These are phyloP conservation scores for Chalciporus sphaerocephalus DNA, from an alignment of 768 basidiomycete genomes.

Conservation along the genomic window DNA sequence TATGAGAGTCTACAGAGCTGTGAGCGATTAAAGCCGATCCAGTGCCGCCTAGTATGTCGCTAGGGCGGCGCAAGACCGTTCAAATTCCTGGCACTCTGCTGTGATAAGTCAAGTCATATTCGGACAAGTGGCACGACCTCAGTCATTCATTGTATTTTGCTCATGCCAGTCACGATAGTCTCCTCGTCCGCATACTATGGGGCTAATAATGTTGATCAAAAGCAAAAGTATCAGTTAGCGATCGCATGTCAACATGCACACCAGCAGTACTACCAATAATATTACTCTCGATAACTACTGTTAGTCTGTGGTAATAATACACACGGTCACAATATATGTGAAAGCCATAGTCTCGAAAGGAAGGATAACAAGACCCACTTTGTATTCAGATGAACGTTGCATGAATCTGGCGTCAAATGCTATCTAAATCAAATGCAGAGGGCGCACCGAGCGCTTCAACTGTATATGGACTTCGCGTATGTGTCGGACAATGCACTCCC, in stretches of 20 bases:
- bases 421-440: neutral
- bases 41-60: conserved; percentile 11
- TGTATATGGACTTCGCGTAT: conserved; percentile 12
- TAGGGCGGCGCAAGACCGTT: conserved; percentile 1
- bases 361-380: neutral
- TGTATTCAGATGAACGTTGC: no score
- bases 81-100: no score
- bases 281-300: neutral
- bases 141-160: no score
- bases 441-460: conserved; percentile 2
- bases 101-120: no score
- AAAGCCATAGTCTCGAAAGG: neutral
- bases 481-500: conserved; percentile 20
- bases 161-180: neutral
- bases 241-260: neutral
- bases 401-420: no score
- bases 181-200: no score
- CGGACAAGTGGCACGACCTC: no score
- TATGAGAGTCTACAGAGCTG: neutral
- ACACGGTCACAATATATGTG: neutral
- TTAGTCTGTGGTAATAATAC: neutral
- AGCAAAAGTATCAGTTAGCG: neutral
- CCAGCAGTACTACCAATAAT: neutral
- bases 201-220: no score
- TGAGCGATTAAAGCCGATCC: conserved; percentile 11